phyloP scores from a whole-genome alignment of 768 basidiomycete genomes.

The Amanita subjunquillea region DNA sequence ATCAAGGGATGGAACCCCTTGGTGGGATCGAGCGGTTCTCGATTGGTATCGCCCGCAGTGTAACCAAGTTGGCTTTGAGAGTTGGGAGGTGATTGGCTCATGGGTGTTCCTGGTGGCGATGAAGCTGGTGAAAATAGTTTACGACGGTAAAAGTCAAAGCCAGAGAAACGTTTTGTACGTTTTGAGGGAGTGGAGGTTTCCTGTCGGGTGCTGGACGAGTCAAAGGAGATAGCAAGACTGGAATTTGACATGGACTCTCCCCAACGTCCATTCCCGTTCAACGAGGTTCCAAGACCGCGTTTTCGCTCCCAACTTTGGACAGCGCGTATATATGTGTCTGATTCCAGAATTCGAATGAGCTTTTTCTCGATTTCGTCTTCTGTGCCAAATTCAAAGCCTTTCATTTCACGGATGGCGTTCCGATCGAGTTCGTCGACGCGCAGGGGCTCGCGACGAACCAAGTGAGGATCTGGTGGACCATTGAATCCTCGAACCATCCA shows the following conservation, averaged over 20 bases:
- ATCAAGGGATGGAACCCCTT: constrained; percentile 90
- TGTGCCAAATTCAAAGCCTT: constrained; percentile 92
- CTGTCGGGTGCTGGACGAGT: constrained; percentile 32
- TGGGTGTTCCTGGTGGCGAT: constrained; percentile 29
- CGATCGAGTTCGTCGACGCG: constrained; percentile 83
- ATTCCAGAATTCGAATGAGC: constrained; percentile 62
- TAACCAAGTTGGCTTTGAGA: constrained; percentile 47
- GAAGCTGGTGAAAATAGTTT: constrained; percentile 71
- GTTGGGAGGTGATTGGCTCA: constrained; percentile 44
- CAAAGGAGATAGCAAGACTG: constrained; percentile 58
- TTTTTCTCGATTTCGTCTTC: constrained; percentile 77
- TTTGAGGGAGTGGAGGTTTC: constrained; percentile 35
- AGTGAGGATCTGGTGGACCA: constrained; percentile 72
- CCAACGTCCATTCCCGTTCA: constrained; percentile 29
- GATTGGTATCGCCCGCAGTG: constrained; percentile 33
- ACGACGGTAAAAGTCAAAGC: constrained; percentile 87
- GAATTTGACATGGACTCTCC: constrained; percentile 58
- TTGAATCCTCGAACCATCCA: constrained; percentile 89
- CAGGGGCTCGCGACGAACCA: constrained; percentile 83
- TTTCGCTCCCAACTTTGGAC: constrained; percentile 75
- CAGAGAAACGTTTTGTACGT: constrained; percentile 84
- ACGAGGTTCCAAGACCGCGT: constrained; percentile 26
- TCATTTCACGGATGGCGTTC: constrained; percentile 83
- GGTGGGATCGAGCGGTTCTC: constrained; percentile 70
- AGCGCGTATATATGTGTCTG: constrained; percentile 66